Conservation (phyloP, 345 rosid genomes). For the Rubroshorea leprosula region DNA sequence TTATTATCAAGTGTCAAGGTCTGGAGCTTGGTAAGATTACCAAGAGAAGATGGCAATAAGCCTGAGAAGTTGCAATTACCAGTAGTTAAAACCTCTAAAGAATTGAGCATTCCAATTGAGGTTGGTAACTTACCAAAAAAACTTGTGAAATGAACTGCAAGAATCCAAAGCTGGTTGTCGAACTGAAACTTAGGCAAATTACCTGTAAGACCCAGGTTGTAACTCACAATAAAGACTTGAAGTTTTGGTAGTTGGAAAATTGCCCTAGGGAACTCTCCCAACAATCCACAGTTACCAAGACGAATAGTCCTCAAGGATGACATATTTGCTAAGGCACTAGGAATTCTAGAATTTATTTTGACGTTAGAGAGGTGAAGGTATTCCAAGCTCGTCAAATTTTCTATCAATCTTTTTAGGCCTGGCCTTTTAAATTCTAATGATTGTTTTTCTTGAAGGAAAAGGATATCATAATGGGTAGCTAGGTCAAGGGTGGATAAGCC, state of each 20-base stretch:
- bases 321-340: not conserved
- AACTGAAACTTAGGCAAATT: constrained; percentile 18
- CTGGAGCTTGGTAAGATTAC: constrained; percentile 16
- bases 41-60: too few relatives aligned
- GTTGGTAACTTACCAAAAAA: constrained; percentile 14
- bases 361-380: constrained; percentile 11
- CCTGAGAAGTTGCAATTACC: constrained; percentile 14
- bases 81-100: not conserved
- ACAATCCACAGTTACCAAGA: not conserved
- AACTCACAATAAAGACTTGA: not conserved
- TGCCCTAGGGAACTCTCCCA: constrained; percentile 8
- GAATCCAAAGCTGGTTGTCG: not conserved
- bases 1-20: not conserved
- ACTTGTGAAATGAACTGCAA: not conserved
- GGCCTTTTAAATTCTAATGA: not conserved
- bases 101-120: constrained; percentile 11
- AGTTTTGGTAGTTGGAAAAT: constrained; percentile 18
- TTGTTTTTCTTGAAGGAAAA: not conserved
- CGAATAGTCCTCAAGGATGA: not conserved
- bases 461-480: not conserved
- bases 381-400: constrained; percentile 10
- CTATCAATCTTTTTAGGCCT: not conserved
- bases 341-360: not conserved
- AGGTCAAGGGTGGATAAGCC: constrained; percentile 21
- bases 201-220: constrained; percentile 8